Conservation (phyloP, 192 early-diverging fungal species). For the Geranomyces michiganensis region DNA sequence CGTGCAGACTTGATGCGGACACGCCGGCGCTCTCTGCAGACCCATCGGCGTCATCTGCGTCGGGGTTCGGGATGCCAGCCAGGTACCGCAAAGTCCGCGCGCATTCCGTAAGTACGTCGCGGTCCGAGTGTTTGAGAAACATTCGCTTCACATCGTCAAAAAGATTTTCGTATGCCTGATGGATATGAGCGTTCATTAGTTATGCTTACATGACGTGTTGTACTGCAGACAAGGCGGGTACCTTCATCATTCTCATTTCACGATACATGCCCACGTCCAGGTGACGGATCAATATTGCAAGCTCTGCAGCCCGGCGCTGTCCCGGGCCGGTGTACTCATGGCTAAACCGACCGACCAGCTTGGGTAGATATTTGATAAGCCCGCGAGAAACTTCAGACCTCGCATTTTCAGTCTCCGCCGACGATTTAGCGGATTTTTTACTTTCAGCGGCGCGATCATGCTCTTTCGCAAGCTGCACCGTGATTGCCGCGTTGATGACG, state of each 20-base stretch:
- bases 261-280: slow-evolving; percentile 44
- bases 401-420: not conserved
- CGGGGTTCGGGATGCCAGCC: not conserved
- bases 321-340: slow-evolving; percentile 38
- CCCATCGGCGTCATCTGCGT: not conserved
- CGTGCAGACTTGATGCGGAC: slow-evolving; percentile 22
- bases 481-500: slow-evolving; percentile 34
- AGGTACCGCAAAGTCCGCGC: slow-evolving; percentile 29
- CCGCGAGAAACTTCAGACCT: slow-evolving; percentile 23
- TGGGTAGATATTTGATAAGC: slow-evolving; percentile 41
- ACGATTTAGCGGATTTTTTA: slow-evolving; percentile 13
- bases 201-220: not conserved
- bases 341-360: slow-evolving; percentile 43
- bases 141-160: slow-evolving; percentile 41
- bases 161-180: slow-evolving; percentile 40
- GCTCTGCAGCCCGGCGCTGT: slow-evolving; percentile 23
- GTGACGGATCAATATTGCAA: slow-evolving; percentile 34
- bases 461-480: not conserved
- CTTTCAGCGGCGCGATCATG: slow-evolving; percentile 10
- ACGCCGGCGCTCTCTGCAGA: not conserved
- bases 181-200: not conserved
- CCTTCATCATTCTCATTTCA: slow-evolving; percentile 49
- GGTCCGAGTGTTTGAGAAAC: slow-evolving; percentile 40
- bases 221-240: not conserved
- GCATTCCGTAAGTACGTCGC: slow-evolving; percentile 41